Percentiles rank a stretch among this genome's conserved stretches.
Evolutionary conservation across 768 basidiomycete species (phyloP).

Genomic region (Coprinopsis cinerea): DNA sequence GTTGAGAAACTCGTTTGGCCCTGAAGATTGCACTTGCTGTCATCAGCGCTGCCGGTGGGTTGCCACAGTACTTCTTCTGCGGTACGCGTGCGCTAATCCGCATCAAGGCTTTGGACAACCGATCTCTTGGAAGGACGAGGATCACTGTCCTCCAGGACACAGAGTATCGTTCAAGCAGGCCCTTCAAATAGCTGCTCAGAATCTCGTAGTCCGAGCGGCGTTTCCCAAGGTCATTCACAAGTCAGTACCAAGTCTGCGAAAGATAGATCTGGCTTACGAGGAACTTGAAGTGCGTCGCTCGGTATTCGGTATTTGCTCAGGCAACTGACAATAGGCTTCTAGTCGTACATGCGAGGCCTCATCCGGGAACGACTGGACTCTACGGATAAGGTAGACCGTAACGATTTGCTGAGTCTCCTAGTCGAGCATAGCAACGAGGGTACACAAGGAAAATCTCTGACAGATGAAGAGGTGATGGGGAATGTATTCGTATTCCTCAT

Average conservation of each 20-base stretch:
- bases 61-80: neutral
- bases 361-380: conserved; percentile 37
- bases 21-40: conserved; percentile 48
- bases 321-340: neutral
- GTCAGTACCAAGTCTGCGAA: conserved; percentile 25
- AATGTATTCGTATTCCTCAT: conserved; percentile 44
- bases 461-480: conserved; percentile 35
- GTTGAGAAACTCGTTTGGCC: neutral
- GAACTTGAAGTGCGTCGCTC: conserved; percentile 32
- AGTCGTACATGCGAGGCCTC: neutral
- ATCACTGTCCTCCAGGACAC: conserved; percentile 35
- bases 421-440: conserved; percentile 41
- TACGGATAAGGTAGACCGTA: conserved; percentile 40
- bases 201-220: conserved; percentile 30
- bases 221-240: conserved; percentile 34
- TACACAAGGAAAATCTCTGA: conserved; percentile 22
- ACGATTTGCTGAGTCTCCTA: conserved; percentile 45
- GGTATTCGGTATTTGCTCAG: too few relatives aligned
- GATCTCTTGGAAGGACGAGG: conserved; percentile 42
- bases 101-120: conserved; percentile 43
- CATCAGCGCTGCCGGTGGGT: conserved; percentile 48
- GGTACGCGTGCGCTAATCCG: neutral
- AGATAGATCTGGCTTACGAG: conserved; percentile 28
- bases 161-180: conserved; percentile 43
- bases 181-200: conserved; percentile 36